Evolutionary conservation across 176 grass and related monocot genomes (phyloP), one percentile per base, ranked within the genome.

Genomic region (Pontederia crassipes): DNA sequence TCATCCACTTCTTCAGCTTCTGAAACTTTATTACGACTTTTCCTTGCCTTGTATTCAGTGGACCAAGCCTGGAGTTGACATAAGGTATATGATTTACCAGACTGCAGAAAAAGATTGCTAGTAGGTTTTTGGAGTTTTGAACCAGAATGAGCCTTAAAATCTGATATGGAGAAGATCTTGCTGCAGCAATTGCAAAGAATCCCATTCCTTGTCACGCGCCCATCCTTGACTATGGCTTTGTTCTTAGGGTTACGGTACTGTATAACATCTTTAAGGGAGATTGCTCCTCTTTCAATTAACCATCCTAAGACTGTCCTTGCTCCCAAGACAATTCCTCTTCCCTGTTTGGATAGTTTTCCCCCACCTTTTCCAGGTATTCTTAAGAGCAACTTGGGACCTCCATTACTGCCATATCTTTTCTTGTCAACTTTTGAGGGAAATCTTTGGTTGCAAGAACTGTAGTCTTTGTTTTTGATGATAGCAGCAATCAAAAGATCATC

Each of bases 381-480:
- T 46, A 64, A 48, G 35, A 76, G 72, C 70, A 85, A 62, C 26
- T 81, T 84, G 57, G 53, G 76, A 56, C 60, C 56, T 55, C 66
- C 66, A 59, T 82, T 90, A 18, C 40, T 74, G 45, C 79, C 81
- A 70, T 77, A 65, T 69, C 85, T 85, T 58, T 67, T 82, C 28
- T 79, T 40, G 28, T 32, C 46, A 10, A 50, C 55, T 14, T 72
- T 73, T 48, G 79, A 74, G 57, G 67, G 48, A 70, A 92, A 85
- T 71, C 80, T 88, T 12, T 69, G 28, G 47, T 80, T 75, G 51
- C 67, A 78, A 18, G 74, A 88, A 56, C 45, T 68, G 7, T 91
- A 81, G 72, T 98, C 87, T 71, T 87, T 98, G 50, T 92, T 89
- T 86, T 98, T 98, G 9, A 98, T 79, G 61, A 98, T 83, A 66